Percentiles rank a stretch among this genome's conserved stretches.
Evolutionary conservation across 1,139 yeast genomes (phyloP).

Genomic region (Debaryomyces singareniensis): DNA sequence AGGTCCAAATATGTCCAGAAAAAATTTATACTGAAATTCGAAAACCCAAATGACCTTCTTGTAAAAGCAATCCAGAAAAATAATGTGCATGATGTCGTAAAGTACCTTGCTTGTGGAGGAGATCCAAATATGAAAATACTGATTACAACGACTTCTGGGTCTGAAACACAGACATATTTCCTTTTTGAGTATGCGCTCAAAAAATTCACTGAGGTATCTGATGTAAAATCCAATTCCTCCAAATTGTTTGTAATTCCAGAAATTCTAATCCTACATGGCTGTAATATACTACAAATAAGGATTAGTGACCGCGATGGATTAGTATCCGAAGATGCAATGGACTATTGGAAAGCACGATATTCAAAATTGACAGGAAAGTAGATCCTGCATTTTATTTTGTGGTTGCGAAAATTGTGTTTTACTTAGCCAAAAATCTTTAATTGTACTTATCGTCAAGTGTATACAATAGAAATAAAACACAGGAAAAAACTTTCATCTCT

Average conservation of each 20-base stretch:
- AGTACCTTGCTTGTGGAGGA: constrained; percentile 45
- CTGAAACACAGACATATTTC: constrained; percentile 24
- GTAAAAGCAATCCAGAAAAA: constrained; percentile 47
- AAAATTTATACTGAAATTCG: constrained; percentile 24
- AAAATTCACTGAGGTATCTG: constrained; percentile 34
- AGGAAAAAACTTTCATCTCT: too few relatives aligned
- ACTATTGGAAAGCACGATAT: constrained; percentile 46
- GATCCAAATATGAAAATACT: constrained; percentile 35
- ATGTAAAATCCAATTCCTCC: constrained; percentile 3
- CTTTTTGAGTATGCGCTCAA: constrained; percentile 58
- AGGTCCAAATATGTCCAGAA: constrained; percentile 43
- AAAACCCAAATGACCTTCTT: constrained; percentile 20
- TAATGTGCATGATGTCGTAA: constrained; percentile 39
- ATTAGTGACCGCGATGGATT: constrained; percentile 22
- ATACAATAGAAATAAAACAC: too few relatives aligned
- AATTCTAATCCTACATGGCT: constrained; percentile 63
- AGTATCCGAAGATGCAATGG: constrained; percentile 36
- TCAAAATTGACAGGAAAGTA: constrained; percentile 16
- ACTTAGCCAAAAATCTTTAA: too few relatives aligned
- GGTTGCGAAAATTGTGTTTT: constrained; percentile 14
- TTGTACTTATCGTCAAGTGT: too few relatives aligned
- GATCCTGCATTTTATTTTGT: constrained; percentile 7
- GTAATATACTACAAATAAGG: constrained; percentile 24
- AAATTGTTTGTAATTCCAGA: constrained; percentile 65
- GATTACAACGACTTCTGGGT: constrained; percentile 16